Evolutionary conservation across 345 rosid species (phyloP).

Genomic region (Lumnitzera racemosa): DNA sequence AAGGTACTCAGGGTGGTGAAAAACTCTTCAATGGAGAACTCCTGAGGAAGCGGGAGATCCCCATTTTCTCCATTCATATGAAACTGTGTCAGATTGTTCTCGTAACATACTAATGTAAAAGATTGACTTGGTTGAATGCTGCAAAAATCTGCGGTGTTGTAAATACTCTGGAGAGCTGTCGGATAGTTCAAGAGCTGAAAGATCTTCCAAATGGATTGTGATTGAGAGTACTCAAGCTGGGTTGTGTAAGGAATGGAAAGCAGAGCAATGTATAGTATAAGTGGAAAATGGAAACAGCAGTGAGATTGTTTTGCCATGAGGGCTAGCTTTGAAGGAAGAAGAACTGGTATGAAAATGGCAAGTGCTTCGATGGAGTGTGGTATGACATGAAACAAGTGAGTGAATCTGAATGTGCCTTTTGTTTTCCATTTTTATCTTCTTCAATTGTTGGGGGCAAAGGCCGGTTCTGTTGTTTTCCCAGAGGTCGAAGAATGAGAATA

Average conservation of each 20-base stretch:
- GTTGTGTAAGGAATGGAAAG: constrained; percentile 15
- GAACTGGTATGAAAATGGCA: neutral
- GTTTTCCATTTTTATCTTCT: no score
- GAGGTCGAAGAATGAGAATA: no score
- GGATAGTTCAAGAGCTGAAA: constrained; percentile 41
- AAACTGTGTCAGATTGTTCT: constrained; percentile 49
- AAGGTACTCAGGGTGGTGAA: constrained; percentile 26
- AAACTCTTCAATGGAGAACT: constrained; percentile 25
- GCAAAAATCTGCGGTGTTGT: constrained; percentile 32
- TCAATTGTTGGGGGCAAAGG: no score
- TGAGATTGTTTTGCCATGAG: constrained; percentile 27
- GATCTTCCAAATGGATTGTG: constrained; percentile 27
- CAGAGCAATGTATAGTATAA: constrained; percentile 6
- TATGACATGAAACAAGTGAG: no score
- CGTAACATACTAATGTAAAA: constrained; percentile 41
- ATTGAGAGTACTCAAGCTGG: constrained; percentile 34
- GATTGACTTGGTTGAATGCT: constrained; percentile 31
- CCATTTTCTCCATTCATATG: constrained; percentile 35
- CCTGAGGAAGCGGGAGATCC: constrained; percentile 20
- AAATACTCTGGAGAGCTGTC: constrained; percentile 17
- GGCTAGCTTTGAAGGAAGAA: neutral
- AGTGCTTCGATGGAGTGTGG: neutral
- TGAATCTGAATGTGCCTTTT: no score
- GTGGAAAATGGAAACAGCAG: constrained; percentile 9
- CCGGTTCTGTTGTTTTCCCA: no score